phyloP scores from a whole-genome alignment of 192 early-diverging fungal genomes.

The Chytriomyces hyalinus region DNA sequence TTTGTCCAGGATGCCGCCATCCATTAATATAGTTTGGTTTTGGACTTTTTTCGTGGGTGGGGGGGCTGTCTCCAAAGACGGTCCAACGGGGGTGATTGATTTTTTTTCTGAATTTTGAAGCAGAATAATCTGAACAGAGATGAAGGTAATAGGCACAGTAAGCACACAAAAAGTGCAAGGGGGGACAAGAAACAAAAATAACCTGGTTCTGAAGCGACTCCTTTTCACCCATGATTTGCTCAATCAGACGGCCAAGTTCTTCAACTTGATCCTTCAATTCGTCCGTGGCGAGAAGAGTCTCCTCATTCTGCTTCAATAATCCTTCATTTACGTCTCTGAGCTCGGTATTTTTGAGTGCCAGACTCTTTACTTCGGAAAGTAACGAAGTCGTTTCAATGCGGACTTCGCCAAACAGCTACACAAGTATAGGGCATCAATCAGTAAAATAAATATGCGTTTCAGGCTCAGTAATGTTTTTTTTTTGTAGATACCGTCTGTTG shows the following conservation, averaged over 20 bases:
- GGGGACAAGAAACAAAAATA: neutral
- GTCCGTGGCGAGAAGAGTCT: slow-evolving; percentile 12
- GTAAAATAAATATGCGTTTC: too few relatives aligned
- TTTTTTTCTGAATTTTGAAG: neutral
- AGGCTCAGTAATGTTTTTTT: too few relatives aligned
- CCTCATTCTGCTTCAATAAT: slow-evolving; percentile 12
- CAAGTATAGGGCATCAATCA: neutral
- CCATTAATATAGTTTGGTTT: neutral
- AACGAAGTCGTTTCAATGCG: slow-evolving; percentile 34
- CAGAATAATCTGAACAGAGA: too few relatives aligned
- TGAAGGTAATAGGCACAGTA: too few relatives aligned
- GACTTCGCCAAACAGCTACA: slow-evolving; percentile 33
- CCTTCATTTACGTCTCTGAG: slow-evolving; percentile 30
- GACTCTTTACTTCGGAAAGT: slow-evolving; percentile 41
- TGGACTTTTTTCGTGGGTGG: neutral
- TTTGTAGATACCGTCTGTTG: slow-evolving; percentile 6
- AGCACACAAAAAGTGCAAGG: too few relatives aligned
- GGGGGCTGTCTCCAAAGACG: neutral
- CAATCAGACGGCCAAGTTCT: slow-evolving; percentile 10
- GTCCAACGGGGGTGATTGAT: neutral
- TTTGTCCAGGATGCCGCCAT: slow-evolving; percentile 11
- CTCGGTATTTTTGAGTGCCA: slow-evolving; percentile 30
- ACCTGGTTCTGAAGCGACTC: slow-evolving; percentile 23
- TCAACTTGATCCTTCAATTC: slow-evolving; percentile 23
- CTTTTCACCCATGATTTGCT: slow-evolving; percentile 19